Base-by-base conservation (phyloP, 139 green algal species). In the Coelastrella sp. region DNA sequence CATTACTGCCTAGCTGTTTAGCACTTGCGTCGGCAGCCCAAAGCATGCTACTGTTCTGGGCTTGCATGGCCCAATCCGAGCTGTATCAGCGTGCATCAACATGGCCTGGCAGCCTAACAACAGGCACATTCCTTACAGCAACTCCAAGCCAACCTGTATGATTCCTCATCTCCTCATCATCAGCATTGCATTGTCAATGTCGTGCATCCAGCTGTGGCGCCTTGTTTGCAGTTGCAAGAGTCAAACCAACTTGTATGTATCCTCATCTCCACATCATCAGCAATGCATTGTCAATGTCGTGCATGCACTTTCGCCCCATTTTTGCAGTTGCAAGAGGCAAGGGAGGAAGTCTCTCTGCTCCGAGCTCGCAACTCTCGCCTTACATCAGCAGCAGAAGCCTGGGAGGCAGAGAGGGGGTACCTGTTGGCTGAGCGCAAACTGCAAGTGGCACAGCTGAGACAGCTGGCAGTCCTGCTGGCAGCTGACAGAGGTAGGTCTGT, bases 241-340 rank as follows among this genome's bases (percentile, higher is more conserved):
- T 71, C 10, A 71, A 13, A 4, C 0, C 61, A 19, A 71, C 0
- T 2, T 19, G 61, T 71, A 47, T 10, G 61, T 71, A 10, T 0
- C 8, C 61, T 10, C 10, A 71, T 71, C 61, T 10, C 11, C 61
- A 71, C 8, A 71, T 13, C 61, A 71, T 19, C 61, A 10, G 11
- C 61, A 10, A 71, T 71, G 61, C 0, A 13, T 19, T 85, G 80
- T 3, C 19, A n/a, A 7, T 85, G 20, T 19, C 10, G 7, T 6
- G 11, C 8, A 60, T 75, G 6, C 59, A 59, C n/a, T 4, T 59
- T 17, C 3, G 7, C 7, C 10, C 14, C 14, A 17, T 59, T 59
- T n/a, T 19, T 83, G 80, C 60, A 86, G 80, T 22, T 86, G 19
- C 80, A 86, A 23, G 59, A 75, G 59, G 80, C n/a, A 19, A 20